phyloP scores from a whole-genome alignment of 1,284 basidiomycete genomes.

The Fomitopsis schrenkii region DNA sequence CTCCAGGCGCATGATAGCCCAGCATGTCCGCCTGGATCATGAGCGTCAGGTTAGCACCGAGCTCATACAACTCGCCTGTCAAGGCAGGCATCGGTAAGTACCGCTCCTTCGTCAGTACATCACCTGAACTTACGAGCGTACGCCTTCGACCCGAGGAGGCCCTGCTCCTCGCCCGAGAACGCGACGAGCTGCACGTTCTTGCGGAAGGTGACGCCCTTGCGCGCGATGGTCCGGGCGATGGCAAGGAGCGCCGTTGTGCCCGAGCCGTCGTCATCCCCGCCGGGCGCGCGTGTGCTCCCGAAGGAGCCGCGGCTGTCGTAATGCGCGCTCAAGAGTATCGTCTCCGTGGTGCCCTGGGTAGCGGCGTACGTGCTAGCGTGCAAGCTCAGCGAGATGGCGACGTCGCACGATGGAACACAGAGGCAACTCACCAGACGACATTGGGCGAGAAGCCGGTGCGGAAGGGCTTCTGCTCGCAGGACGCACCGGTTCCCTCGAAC shows the following conservation, averaged over 20 bases:
- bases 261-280: constrained; percentile 78
- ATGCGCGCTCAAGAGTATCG: constrained; percentile 74
- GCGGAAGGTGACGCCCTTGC: constrained; percentile 57
- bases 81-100: background rate
- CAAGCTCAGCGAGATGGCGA: background rate
- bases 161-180: constrained; percentile 75
- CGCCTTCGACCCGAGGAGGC: constrained; percentile 57
- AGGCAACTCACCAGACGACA: constrained; percentile 63
- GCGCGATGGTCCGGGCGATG: constrained; percentile 68
- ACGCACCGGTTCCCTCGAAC: constrained; percentile 71
- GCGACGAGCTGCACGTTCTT: constrained; percentile 66
- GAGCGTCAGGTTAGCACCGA: constrained; percentile 65
- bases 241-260: constrained; percentile 73
- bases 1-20: constrained; percentile 69
- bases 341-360: constrained; percentile 47
- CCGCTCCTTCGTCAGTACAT: background rate
- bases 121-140: constrained; percentile 51
- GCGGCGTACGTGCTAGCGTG: constrained; percentile 49
- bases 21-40: constrained; percentile 91
- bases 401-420: background rate
- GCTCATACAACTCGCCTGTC: constrained; percentile 50
- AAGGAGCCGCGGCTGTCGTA: constrained; percentile 87
- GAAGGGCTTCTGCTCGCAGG: constrained; percentile 66
- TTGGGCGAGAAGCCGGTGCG: constrained; percentile 75
- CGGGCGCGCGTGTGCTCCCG: constrained; percentile 70